Conservation (phyloP, 208 protist genomes). For the Trichomonas vaginalis region DNA sequence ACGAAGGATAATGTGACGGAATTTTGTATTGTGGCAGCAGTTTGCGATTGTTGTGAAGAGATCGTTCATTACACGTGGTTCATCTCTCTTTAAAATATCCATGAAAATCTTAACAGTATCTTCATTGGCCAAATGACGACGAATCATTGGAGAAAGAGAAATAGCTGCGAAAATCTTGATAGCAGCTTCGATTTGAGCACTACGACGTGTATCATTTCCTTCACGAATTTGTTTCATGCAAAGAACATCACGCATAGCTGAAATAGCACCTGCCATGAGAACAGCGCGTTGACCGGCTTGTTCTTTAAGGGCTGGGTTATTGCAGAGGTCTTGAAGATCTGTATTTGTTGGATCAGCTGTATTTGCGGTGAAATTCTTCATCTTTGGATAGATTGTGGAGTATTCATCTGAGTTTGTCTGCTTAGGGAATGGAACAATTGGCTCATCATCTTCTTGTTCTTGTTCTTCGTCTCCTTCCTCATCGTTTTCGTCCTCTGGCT, state of each 20-base stretch:
- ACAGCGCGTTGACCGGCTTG: neutral
- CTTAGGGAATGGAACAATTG: neutral
- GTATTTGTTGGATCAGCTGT: neutral
- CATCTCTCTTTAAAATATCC: neutral
- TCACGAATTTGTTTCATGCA: neutral
- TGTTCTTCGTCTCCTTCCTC: neutral
- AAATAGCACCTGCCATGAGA: neutral
- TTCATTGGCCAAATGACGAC: neutral
- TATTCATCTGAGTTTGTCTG: neutral
- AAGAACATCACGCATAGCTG: constrained; percentile 1
- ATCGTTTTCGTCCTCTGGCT: neutral
- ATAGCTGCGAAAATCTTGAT: neutral
- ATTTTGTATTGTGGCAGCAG: neutral
- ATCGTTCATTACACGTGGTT: neutral
- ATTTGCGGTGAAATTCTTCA: neutral
- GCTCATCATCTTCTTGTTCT: neutral
- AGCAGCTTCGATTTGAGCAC: neutral
- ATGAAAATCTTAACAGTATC: neutral
- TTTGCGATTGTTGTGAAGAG: neutral
- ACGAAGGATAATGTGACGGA: neutral
- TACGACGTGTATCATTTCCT: neutral
- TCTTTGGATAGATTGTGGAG: neutral
- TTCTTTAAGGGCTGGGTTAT: neutral
- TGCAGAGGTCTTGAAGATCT: neutral
- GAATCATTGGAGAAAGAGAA: neutral